Conservation (phyloP, 805 yeast species). For the Komagataella mondaviorum region DNA sequence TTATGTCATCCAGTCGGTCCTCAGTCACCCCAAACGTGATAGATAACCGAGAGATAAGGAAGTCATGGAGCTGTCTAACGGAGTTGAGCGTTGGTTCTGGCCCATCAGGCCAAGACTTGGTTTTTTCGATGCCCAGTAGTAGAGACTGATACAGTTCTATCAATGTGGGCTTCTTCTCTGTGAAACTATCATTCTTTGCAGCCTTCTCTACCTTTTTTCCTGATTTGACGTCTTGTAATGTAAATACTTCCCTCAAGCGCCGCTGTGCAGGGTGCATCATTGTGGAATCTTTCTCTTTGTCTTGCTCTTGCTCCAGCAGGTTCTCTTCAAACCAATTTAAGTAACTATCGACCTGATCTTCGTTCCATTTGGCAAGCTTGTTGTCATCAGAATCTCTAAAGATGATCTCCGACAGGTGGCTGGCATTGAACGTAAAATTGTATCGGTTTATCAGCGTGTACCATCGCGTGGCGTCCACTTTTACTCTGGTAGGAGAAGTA, state of each 20-base stretch:
- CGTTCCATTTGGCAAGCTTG: conserved; percentile 33
- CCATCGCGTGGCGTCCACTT: not conserved
- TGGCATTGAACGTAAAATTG: conserved; percentile 9
- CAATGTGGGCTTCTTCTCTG: not conserved
- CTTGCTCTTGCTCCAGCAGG: conserved; percentile 7
- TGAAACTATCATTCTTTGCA: not conserved
- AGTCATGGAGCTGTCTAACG: not conserved
- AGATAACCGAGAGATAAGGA: not conserved
- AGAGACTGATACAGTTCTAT: not conserved
- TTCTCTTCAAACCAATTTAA: conserved; percentile 33
- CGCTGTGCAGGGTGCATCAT: not conserved
- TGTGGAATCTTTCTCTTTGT: not conserved
- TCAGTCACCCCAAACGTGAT: not conserved
- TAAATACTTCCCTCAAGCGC: not conserved
- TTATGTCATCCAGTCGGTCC: not conserved
- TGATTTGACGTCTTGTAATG: not conserved
- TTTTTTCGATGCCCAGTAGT: not conserved
- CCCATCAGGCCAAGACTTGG: not conserved
- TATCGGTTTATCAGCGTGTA: not conserved
- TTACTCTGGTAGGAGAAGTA: not conserved
- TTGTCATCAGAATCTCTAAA: conserved; percentile 14
- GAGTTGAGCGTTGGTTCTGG: not conserved
- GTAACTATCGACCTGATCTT: conserved; percentile 29
- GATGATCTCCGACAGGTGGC: conserved; percentile 9
- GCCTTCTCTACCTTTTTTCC: not conserved